Conservation (phyloP, 129 eudicot species). For the Flaveria robusta region DNA sequence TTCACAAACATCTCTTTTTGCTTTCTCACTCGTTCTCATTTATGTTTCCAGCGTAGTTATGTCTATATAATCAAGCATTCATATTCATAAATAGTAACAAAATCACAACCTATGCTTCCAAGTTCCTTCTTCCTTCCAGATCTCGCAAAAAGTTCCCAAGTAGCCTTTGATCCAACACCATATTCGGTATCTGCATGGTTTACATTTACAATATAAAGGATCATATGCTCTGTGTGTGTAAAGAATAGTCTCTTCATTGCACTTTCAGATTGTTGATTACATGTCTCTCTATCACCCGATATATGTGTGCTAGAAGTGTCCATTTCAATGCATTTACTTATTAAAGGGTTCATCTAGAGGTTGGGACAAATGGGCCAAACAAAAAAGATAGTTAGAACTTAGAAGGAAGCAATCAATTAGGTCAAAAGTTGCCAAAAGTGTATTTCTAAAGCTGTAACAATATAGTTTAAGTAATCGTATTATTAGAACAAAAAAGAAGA, state of each 20-base stretch:
- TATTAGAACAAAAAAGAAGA: background rate
- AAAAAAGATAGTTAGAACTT: too few relatives aligned
- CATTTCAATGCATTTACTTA: background rate
- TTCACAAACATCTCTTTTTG: too few relatives aligned
- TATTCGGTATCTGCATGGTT: slow-evolving; percentile 66
- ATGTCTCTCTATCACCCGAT: background rate
- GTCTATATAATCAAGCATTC: background rate
- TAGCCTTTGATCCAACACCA: slow-evolving; percentile 73
- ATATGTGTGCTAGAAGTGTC: background rate
- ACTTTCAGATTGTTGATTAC: background rate
- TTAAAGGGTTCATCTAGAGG: too few relatives aligned
- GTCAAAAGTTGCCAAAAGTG: background rate
- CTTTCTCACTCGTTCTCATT: too few relatives aligned
- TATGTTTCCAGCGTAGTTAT: background rate
- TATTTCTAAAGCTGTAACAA: background rate
- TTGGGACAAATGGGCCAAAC: too few relatives aligned
- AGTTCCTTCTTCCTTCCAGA: slow-evolving; percentile 32
- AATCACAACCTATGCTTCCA: slow-evolving; percentile 35
- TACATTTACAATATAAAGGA: slow-evolving; percentile 6
- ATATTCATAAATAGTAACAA: background rate
- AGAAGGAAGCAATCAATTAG: background rate
- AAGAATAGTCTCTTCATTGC: background rate
- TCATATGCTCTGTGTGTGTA: background rate
- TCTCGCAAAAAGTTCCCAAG: slow-evolving; percentile 68
- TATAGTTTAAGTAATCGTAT: background rate